These are phyloP conservation scores for Coccomyxa sp. DNA, from an alignment of 139 green algal genomes.

Conservation along the genomic window DNA sequence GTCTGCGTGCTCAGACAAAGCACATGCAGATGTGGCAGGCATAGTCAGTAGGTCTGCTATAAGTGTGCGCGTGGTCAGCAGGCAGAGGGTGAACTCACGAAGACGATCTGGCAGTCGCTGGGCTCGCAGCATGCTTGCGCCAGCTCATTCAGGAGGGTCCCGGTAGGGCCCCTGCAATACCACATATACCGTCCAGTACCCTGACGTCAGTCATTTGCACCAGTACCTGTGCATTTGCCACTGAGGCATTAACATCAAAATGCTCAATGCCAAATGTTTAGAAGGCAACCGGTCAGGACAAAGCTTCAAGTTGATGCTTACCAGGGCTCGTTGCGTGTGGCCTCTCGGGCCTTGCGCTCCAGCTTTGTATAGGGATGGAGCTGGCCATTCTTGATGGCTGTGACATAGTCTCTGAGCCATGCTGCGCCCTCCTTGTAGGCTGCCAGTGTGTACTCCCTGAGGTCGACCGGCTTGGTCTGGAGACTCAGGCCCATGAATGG, in stretches of 20 bases:
- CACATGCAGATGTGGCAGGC: neutral
- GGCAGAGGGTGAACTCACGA: constrained; percentile 29
- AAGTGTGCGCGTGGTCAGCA: too few species aligned
- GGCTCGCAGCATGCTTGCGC: constrained; percentile 46
- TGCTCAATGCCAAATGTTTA: neutral
- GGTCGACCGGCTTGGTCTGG: neutral
- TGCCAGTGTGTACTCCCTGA: constrained; percentile 5
- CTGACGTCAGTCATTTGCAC: neutral
- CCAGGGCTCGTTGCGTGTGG: constrained; percentile 74
- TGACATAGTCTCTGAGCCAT: constrained; percentile 72
- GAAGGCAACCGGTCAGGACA: neutral
- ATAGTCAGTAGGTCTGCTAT: neutral
- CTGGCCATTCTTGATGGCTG: constrained; percentile 47
- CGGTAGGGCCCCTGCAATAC: constrained; percentile 60
- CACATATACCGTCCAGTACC: too few species aligned
- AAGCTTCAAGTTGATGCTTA: constrained; percentile 7
- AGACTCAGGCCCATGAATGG: neutral
- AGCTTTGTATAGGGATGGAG: constrained; percentile 53
- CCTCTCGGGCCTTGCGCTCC: constrained; percentile 61
- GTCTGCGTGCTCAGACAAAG: neutral
- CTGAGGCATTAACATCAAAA: too few species aligned
- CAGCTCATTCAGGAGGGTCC: constrained; percentile 60
- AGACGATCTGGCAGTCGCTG: constrained; percentile 55
- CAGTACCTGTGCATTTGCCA: neutral
- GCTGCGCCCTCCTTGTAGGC: constrained; percentile 10